Conservation (phyloP, 371 early-diverging fungal species). For the Syncephalastrum contaminatum region DNA sequence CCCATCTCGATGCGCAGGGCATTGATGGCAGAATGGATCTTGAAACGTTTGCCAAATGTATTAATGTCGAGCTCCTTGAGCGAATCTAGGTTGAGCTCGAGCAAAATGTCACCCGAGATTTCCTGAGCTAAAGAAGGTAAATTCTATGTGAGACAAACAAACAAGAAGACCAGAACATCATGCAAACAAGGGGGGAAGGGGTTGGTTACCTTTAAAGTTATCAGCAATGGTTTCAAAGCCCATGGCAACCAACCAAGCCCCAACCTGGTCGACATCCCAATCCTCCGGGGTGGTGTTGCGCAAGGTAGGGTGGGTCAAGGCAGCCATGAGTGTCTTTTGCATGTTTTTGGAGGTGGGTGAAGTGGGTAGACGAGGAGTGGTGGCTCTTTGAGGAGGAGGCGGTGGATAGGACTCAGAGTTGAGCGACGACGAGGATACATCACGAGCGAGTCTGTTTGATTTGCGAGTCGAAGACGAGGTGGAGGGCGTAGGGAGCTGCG, state of each 20-base stretch:
- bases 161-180: not conserved
- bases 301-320: slow-evolving; percentile 12
- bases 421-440: slow-evolving; percentile 5
- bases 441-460: slow-evolving; percentile 4
- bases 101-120: slow-evolving; percentile 67
- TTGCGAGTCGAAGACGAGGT: slow-evolving; percentile 12
- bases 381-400: not conserved
- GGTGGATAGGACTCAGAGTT: slow-evolving; percentile 7
- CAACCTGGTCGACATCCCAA: slow-evolving; percentile 48
- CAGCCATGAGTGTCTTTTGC: slow-evolving; percentile 6
- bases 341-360: slow-evolving; percentile 11
- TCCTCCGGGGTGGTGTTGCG: slow-evolving; percentile 32
- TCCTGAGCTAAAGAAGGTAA: slow-evolving; percentile 54
- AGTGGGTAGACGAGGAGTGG: slow-evolving; percentile 11
- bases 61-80: slow-evolving; percentile 68
- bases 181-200: not conserved
- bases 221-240: slow-evolving; percentile 57
- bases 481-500: slow-evolving; percentile 17
- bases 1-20: slow-evolving; percentile 23
- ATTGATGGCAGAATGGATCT: slow-evolving; percentile 66
- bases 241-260: slow-evolving; percentile 37
- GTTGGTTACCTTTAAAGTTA: slow-evolving; percentile 56
- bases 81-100: slow-evolving; percentile 65
- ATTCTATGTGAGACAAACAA: not conserved
- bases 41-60: slow-evolving; percentile 72